Conservation (phyloP, 2,329 filamentous ascomycete species). For the Didymella lethalis region DNA sequence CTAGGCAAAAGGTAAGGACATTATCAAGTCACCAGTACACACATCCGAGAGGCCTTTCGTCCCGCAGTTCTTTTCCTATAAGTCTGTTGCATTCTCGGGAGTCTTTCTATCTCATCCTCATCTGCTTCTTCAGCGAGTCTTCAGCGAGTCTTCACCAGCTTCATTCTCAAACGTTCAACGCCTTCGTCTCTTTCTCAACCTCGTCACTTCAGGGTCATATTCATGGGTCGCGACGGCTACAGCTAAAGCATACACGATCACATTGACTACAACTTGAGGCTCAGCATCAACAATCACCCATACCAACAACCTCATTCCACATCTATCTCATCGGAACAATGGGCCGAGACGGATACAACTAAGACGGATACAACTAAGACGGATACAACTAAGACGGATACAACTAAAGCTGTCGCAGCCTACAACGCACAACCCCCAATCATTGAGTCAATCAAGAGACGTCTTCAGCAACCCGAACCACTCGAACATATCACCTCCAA, state of each 20-base stretch:
- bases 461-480: slow-evolving; percentile 17
- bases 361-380: no score
- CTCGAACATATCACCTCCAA: slow-evolving; percentile 23
- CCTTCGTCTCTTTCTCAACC: background rate
- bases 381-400: no score
- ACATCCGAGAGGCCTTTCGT: slow-evolving; percentile 15
- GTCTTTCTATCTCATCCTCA: slow-evolving; percentile 8
- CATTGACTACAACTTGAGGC: background rate
- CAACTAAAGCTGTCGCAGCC: slow-evolving; percentile 45
- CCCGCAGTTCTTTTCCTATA: slow-evolving; percentile 11
- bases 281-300: no score
- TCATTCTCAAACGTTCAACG: background rate
- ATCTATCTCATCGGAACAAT: slow-evolving; percentile 38
- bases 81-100: slow-evolving; percentile 10
- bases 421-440: slow-evolving; percentile 14
- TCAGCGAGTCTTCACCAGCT: background rate
- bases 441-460: slow-evolving; percentile 26
- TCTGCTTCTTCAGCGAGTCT: background rate
- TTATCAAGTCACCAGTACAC: slow-evolving; percentile 20
- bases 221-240: slow-evolving; percentile 47
- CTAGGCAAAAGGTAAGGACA: slow-evolving; percentile 14
- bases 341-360: slow-evolving; percentile 54
- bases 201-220: background rate
- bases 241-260: slow-evolving; percentile 23
- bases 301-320: slow-evolving; percentile 1